These are phyloP conservation scores for Tylopilus subfusipes DNA, from an alignment of 768 basidiomycete genomes.

Conservation along the genomic window DNA sequence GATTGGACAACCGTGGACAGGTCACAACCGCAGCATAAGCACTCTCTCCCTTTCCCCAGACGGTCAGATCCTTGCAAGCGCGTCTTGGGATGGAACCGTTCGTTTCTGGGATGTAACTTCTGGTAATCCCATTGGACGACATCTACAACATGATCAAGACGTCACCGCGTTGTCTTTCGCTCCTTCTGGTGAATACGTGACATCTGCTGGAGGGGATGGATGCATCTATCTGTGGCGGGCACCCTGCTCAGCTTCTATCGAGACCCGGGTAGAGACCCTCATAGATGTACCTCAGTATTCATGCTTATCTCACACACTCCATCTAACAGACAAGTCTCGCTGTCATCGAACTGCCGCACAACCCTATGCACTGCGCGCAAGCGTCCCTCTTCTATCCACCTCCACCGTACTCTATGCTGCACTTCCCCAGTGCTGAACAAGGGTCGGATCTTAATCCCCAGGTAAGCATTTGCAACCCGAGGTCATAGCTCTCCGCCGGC, in stretches of 20 bases:
- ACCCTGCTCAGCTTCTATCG: not conserved
- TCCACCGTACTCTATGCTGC: not conserved
- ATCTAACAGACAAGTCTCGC: not conserved
- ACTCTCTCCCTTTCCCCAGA: not conserved
- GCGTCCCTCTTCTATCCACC: not conserved
- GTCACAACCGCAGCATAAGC: not conserved
- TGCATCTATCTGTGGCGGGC: not conserved
- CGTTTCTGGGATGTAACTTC: not conserved
- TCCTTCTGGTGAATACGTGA: not conserved
- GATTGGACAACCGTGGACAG: not conserved
- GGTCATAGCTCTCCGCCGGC: too few relatives aligned
- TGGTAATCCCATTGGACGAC: not conserved
- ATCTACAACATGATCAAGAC: not conserved
- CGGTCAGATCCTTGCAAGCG: not conserved
- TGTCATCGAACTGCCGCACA: not conserved
- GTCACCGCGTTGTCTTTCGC: not conserved
- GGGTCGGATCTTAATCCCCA: too few relatives aligned
- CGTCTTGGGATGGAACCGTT: not conserved
- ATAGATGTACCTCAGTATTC: not conserved
- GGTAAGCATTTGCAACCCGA: too few relatives aligned
- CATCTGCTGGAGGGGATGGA: not conserved
- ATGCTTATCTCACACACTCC: not conserved
- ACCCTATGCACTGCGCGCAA: not conserved
- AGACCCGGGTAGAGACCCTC: not conserved
- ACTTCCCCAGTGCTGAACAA: too few relatives aligned